These are phyloP conservation scores for Clitoria ternatea DNA, from an alignment of 306 rosid genomes.

Conservation along the genomic window DNA sequence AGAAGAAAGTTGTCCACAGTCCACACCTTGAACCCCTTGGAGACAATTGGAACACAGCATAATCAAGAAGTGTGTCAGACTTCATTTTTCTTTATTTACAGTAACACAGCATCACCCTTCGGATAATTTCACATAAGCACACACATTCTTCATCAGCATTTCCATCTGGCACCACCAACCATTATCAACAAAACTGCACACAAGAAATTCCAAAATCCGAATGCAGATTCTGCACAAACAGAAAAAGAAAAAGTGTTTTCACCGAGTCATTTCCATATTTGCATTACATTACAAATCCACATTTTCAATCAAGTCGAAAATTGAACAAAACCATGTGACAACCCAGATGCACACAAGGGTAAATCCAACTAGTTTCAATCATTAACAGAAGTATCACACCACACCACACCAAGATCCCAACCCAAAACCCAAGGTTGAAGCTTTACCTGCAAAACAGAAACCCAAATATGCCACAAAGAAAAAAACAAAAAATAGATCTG, in stretches of 20 bases:
- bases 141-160: constrained; percentile 20
- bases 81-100: constrained; percentile 61
- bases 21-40: constrained; percentile 80
- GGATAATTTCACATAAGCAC: constrained; percentile 40
- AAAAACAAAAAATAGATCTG: constrained; percentile 66
- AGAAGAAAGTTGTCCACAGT: constrained; percentile 22
- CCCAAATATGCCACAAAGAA: constrained; percentile 37
- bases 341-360: constrained; percentile 32
- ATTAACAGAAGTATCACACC: not conserved
- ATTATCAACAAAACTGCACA: constrained; percentile 21
- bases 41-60: constrained; percentile 86
- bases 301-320: constrained; percentile 29
- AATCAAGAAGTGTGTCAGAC: constrained; percentile 83
- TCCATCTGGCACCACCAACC: constrained; percentile 4
- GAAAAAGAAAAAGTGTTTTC: not conserved
- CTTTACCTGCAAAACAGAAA: constrained; percentile 31
- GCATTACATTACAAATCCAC: constrained; percentile 37
- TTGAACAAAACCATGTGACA: not conserved
- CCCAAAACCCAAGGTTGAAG: constrained; percentile 30
- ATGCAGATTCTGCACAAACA: constrained; percentile 30
- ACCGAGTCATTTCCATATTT: constrained; percentile 25
- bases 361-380: constrained; percentile 40
- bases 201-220: constrained; percentile 16
- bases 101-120: constrained; percentile 30
- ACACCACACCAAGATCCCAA: constrained; percentile 52